Percentiles rank a stretch among this genome's conserved stretches.
These are phyloP conservation scores for Vigna reflexopilosa DNA, from an alignment of 306 rosid genomes.

Conservation along the genomic window DNA sequence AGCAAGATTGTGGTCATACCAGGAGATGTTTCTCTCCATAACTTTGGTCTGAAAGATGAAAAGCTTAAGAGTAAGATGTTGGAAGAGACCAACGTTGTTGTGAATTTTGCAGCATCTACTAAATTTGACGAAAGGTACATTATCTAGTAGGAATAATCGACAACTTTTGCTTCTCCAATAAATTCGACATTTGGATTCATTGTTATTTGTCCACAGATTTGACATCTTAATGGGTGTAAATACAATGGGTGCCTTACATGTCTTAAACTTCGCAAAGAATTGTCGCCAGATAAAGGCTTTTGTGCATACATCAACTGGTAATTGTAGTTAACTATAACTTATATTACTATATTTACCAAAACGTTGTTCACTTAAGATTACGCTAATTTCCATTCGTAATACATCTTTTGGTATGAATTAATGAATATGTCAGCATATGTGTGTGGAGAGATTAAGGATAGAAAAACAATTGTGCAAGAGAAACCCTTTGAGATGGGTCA, in stretches of 20 bases:
- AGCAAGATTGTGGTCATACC: slow-evolving; percentile 43
- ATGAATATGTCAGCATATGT: slow-evolving; percentile 51
- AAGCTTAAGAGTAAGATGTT: slow-evolving; percentile 33
- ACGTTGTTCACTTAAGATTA: neutral
- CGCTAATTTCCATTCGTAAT: neutral
- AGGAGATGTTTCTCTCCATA: slow-evolving; percentile 44
- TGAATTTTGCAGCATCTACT: slow-evolving; percentile 53
- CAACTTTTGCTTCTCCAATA: neutral
- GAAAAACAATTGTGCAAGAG: slow-evolving; percentile 7
- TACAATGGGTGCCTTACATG: slow-evolving; percentile 48
- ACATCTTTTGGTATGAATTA: neutral
- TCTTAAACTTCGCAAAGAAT: slow-evolving; percentile 49
- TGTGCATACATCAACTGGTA: slow-evolving; percentile 60
- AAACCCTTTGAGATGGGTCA: slow-evolving; percentile 47
- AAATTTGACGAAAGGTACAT: slow-evolving; percentile 54
- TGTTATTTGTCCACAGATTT: slow-evolving; percentile 32
- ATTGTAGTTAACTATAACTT: neutral
- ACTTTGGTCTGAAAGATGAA: slow-evolving; percentile 46
- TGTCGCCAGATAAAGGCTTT: slow-evolving; percentile 41
- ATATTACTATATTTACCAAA: neutral
- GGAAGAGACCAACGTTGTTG: slow-evolving; percentile 39
- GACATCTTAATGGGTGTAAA: slow-evolving; percentile 48
- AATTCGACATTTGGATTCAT: neutral
- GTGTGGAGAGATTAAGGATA: slow-evolving; percentile 45
- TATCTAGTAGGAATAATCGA: too few relatives aligned